Base-by-base conservation (phyloP, 495 filamentous ascomycete genomes). In the Talaromyces proteolyticus region DNA sequence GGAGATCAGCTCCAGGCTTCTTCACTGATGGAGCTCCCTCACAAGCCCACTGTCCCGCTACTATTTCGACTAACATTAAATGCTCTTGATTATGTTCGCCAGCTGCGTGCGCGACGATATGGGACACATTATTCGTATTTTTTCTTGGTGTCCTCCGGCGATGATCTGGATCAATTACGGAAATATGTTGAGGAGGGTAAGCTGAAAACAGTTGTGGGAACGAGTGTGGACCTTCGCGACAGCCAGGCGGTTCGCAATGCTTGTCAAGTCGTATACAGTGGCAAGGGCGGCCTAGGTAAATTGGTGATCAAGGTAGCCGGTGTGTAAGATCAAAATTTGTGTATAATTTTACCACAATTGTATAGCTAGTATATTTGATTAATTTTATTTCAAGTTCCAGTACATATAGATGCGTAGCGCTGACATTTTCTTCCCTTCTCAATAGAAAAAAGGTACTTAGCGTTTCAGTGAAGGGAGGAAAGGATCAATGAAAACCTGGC, bases 251-350 rank as follows among this genome's bases (percentile, higher is more conserved):
- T 82, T 2, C 68, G 65, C 51, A 53, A 56, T 24, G 77, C 62
- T 16, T 76, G 73, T 47, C 57, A 72, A 48, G 60, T 68, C 53
- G 71, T 82, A 17, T 67, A 62, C 19, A 65, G 64, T 18, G 70
- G 67, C 3, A 79, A 77, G 50, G 79, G 80, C 0, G 80, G 79
- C 3, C 46, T 80, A 20, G 80, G 80, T 22, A 81, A 79, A 59
- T 58, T 79, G 52, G 74, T 81, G 4, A 61, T 81, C 51, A 61
- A 65, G 47, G 62, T 78, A 52, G 53, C 50, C n/a, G 11, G 49
- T 23, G 16, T 34, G 40, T n/a, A 49, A 51, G 3, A 51, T 42
- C 29, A 12, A 34, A 34, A 34, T 34, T 34, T 34, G n/a, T 34
- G 29, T 34, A 34, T 34, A 34, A 34, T 34, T 29, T 29, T 29